Base-by-base conservation (phyloP, 1,284 basidiomycete species). In the Fistulinella staudtii region DNA sequence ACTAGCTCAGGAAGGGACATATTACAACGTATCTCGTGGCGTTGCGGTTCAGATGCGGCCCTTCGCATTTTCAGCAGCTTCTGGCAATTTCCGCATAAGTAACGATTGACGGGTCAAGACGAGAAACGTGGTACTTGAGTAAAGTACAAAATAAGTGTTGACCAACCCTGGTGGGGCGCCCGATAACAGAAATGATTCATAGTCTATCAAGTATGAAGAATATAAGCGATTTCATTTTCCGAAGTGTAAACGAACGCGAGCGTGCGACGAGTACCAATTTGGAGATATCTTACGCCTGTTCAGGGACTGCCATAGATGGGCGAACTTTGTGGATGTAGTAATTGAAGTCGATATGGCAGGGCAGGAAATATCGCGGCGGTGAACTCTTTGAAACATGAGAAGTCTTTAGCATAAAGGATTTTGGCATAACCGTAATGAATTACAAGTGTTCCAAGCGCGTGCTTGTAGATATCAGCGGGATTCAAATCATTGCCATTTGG, bases 1-100 rank as follows among this genome's bases (percentile, higher is more conserved):
- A 2, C 21, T 33, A 36, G 27, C 18, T 24, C 28, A 36, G 41
- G 43, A 40, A 55, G 35, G 18, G 25, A 4, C 14, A 20, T 22
- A 30, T 33, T n/a, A 15, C 18, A 23, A 23, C 10, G 8, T 34
- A 5, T 22, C 38, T 35, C n/a, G n/a, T n/a, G n/a, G n/a, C n/a
- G 17, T n/a, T n/a, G 50, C 35, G 55, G 55, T 22, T 14, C 11
- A 41, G 38, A 22, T 7, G 41, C 22, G 56, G 15, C 10, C 7
- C 37, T 43, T 25, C 11, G 14, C 25, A 36, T 14, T 43, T 55
- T 39, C 33, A 41, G 31, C 18, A 21, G 18, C 30, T 31, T 20
- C 15, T 5, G 4, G 31, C 5, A 21, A 11, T 21, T 46, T 53
- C 15, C 13, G 33, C 40, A 18, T 36, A 36, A 36, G 22, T 22